Percentiles rank a stretch among this genome's conserved stretches.
Conservation (phyloP, 1,284 basidiomycete genomes). For the Cryptococcus depauperatus region DNA sequence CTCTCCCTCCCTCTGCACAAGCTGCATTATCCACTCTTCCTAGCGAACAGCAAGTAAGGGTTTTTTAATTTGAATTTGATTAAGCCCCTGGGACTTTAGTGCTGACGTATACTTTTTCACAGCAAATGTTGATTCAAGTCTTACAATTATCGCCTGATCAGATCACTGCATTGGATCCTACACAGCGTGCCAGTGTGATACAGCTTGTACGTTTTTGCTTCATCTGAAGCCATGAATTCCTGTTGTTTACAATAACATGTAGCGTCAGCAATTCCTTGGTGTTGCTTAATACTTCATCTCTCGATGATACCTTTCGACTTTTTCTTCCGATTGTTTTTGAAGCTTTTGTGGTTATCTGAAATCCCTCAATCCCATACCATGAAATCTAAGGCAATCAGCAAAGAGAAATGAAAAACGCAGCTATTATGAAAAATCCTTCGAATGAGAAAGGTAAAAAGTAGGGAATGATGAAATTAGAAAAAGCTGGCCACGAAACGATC, state of each 20-base stretch:
- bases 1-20: conserved; percentile 33
- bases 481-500: too few relatives aligned
- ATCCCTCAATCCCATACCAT: too few relatives aligned
- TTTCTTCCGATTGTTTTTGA: too few relatives aligned
- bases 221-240: not conserved
- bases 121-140: conserved; percentile 81
- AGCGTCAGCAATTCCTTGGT: conserved; percentile 41
- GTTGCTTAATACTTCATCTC: too few relatives aligned
- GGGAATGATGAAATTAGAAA: too few relatives aligned
- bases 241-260: not conserved
- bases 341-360: too few relatives aligned
- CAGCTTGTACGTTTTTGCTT: conserved; percentile 56
- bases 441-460: too few relatives aligned
- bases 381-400: too few relatives aligned
- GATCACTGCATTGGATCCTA: conserved; percentile 71
- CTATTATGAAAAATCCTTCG: too few relatives aligned
- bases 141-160: conserved; percentile 77
- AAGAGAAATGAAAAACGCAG: too few relatives aligned
- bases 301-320: too few relatives aligned
- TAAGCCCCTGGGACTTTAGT: not conserved
- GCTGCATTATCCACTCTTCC: conserved; percentile 37
- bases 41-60: conserved; percentile 44
- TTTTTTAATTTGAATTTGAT: not conserved
- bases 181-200: conserved; percentile 76
- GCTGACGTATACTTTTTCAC: conserved; percentile 1